Base-by-base conservation (phyloP, 2,329 filamentous ascomycete genomes). In the Cladosporium oxysporum region DNA sequence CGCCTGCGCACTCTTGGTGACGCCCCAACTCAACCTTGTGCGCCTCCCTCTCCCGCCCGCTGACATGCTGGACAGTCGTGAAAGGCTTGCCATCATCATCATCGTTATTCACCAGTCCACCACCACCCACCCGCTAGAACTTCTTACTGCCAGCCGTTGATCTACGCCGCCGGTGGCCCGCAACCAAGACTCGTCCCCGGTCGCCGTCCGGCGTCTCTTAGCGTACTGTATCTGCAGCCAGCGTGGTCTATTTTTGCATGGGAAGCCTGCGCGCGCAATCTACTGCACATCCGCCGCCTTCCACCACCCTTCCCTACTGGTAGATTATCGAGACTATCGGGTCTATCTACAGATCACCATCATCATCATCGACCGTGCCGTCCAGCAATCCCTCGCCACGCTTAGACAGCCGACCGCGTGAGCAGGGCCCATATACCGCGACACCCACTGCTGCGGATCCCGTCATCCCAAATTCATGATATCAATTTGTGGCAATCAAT, bases 201-300 rank as follows among this genome's bases (percentile, higher is more conserved):
- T 41, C 59, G 59, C 59, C 29, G 41, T 61, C 41, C 37, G 33
- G 55, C 33, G 31, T 23, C 29, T 33, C 55, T 58, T 59, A 59
- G 59, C 59, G 59, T 52, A 52, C 47, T 63, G 35, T 44, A 31
- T 57, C 61, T 63, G 61, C 50, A 63, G 61, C 61, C 33, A 57
- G 61, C 50, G 21, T 21, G 21, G 59, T 33, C 29, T 63, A 63
- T 63, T 63, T 62, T 62, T 62, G 59, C 59, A 50, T 28, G 23
- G 18, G 2, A 35, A 21, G 52, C 52, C 52, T 18, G 33, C 33
- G 14, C 55, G 29, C 60, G 49, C 60, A 28, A 49, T 49, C 49
- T 23, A 31, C 23, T 21, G 29, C 33, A 35, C 33, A 55, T 62
- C 47, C 49, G 60, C 47, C 47, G 47, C 26, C 60, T 55, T 62